Evolutionary conservation across 441 rosid species (phyloP).

Genomic region (Pelargonium myrrhifolium): DNA sequence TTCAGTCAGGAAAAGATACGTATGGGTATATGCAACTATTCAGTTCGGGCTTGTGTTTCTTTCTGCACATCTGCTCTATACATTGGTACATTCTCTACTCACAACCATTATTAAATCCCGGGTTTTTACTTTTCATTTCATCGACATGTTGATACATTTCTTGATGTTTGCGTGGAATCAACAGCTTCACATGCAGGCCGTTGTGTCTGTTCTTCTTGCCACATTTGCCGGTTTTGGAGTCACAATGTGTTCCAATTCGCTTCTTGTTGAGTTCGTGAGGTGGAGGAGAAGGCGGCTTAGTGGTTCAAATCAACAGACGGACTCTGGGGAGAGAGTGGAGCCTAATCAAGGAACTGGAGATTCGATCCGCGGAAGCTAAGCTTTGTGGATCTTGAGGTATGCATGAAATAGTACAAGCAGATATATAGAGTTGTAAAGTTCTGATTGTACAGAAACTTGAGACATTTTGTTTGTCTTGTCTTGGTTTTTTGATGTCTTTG

Average conservation of each 20-base stretch:
- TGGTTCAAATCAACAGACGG: constrained; percentile 21
- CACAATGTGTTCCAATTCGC: constrained; percentile 53
- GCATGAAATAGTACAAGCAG: not conserved
- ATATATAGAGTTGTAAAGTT: not conserved
- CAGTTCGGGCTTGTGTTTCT: constrained; percentile 70
- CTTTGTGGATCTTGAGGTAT: not conserved
- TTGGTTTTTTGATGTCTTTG: not conserved
- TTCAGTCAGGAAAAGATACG: constrained; percentile 54
- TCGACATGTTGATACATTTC: not conserved
- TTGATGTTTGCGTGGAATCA: constrained; percentile 18
- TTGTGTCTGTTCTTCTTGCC: constrained; percentile 64
- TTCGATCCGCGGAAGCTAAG: not conserved
- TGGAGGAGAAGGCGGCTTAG: constrained; percentile 29
- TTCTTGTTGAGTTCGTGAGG: constrained; percentile 38
- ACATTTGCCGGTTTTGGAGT: constrained; percentile 70
- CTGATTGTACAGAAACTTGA: not conserved
- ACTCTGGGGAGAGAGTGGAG: constrained; percentile 19
- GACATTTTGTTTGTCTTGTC: not conserved
- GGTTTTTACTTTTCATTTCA: not conserved
- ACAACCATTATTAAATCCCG: not conserved
- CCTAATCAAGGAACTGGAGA: constrained; percentile 17
- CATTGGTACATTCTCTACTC: constrained; percentile 42
- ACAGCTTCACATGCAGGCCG: constrained; percentile 65
- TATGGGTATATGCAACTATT: constrained; percentile 65
- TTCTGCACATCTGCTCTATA: constrained; percentile 64